A percentile compares a stretch with the other conserved stretches of the same genome.
phyloP scores from a whole-genome alignment of 2,329 filamentous ascomycete species.

The Ophiosphaerella korrae region DNA sequence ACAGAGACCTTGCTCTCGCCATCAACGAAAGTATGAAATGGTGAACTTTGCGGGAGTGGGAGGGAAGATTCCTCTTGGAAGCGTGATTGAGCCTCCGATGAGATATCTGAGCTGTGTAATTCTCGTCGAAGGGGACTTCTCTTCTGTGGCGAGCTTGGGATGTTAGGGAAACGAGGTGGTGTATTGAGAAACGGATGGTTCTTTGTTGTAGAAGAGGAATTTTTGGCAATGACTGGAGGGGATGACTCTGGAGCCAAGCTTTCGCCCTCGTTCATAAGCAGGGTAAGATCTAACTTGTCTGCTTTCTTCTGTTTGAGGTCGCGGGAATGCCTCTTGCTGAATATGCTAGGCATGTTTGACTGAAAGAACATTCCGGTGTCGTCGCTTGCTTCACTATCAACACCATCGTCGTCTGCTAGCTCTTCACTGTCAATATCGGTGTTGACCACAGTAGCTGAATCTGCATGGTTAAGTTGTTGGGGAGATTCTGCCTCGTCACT shows the following conservation, averaged over 20 bases:
- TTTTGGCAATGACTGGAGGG: constrained; percentile 24
- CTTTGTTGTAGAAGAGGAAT: constrained; percentile 17
- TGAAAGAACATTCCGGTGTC: constrained; percentile 48
- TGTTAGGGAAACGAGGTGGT: constrained; percentile 35
- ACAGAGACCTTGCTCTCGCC: constrained; percentile 29
- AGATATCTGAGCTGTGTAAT: constrained; percentile 32
- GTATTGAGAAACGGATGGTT: constrained; percentile 39
- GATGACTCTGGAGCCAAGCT: constrained; percentile 41
- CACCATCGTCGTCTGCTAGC: constrained; percentile 18
- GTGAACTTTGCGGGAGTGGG: constrained; percentile 39
- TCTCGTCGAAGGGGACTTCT: constrained; percentile 44
- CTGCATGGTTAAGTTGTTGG: constrained; percentile 8
- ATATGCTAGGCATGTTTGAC: constrained; percentile 34
- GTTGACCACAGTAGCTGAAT: constrained; percentile 4
- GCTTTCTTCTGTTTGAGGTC: constrained; percentile 28
- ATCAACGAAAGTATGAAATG: constrained; percentile 38
- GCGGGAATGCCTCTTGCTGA: constrained; percentile 25
- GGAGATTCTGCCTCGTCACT: constrained; percentile 43
- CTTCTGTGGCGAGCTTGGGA: constrained; percentile 36
- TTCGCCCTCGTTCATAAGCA: constrained; percentile 37
- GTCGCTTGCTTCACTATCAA: constrained; percentile 37
- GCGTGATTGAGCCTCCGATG: constrained; percentile 23
- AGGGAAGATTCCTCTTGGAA: constrained; percentile 36
- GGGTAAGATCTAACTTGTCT: constrained; percentile 38
- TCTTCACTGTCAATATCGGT: constrained; percentile 23